phyloP scores from a whole-genome alignment of 805 yeast species.

The Schizosaccharomyces japonicus region DNA sequence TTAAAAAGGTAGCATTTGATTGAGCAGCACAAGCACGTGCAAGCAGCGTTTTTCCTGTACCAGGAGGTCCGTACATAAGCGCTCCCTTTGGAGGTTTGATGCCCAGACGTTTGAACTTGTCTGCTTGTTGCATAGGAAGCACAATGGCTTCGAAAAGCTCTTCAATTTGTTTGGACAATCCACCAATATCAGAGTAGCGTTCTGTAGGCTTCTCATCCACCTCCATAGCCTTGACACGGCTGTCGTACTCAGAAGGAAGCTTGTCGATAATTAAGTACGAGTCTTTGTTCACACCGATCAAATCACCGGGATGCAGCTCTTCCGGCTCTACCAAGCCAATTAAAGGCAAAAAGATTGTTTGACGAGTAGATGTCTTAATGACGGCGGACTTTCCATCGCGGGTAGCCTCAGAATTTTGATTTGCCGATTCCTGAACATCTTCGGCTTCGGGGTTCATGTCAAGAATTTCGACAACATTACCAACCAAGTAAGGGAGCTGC shows the following conservation, averaged over 20 bases:
- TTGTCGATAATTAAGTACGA: constrained; percentile 82
- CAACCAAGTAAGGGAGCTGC: constrained; percentile 87
- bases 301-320: constrained; percentile 83
- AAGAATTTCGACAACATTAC: constrained; percentile 82
- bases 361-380: constrained; percentile 89
- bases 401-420: constrained; percentile 74
- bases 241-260: constrained; percentile 89
- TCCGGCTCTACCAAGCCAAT: constrained; percentile 86
- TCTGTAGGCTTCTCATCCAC: constrained; percentile 97
- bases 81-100: constrained; percentile 97
- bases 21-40: constrained; percentile 99
- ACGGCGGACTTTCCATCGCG: constrained; percentile 94
- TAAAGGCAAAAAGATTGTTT: constrained; percentile 85
- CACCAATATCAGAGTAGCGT: constrained; percentile 92
- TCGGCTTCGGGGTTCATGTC: constrained; percentile 70
- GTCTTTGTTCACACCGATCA: constrained; percentile 94
- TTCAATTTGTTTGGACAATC: constrained; percentile 91
- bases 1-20: constrained; percentile 86
- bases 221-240: constrained; percentile 96
- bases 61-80: constrained; percentile 96
- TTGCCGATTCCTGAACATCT: constrained; percentile 70
- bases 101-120: constrained; percentile 79
- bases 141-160: constrained; percentile 96
- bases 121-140: constrained; percentile 94
- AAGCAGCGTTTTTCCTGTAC: constrained; percentile 89